A percentile compares a stretch with the other conserved stretches of the same genome.
These are phyloP conservation scores for Kappamyces sp. DNA, from an alignment of 192 early-diverging fungal genomes.

Conservation along the genomic window DNA sequence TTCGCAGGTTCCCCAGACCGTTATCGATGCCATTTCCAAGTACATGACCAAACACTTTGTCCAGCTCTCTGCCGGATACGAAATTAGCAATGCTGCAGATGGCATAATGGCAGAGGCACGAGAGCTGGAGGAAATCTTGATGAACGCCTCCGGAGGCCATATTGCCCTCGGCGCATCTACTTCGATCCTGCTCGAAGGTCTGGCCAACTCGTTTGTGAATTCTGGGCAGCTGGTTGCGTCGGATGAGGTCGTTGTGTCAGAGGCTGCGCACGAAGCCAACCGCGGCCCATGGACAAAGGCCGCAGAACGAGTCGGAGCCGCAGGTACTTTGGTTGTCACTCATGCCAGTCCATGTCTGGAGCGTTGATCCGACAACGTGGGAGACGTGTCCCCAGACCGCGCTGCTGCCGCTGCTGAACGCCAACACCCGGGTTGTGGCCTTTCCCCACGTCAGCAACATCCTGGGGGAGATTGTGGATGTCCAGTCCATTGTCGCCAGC, in stretches of 20 bases:
- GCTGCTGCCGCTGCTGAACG: conserved; percentile 14
- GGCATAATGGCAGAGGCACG: conserved; percentile 11
- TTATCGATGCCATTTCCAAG: conserved; percentile 15
- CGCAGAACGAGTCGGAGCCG: no score
- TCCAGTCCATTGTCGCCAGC: conserved; percentile 12
- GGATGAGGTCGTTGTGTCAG: conserved; percentile 20
- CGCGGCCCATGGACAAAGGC: no score
- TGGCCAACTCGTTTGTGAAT: conserved; percentile 14
- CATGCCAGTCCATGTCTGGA: conserved; percentile 17
- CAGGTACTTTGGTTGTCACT: no score
- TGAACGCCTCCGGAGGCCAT: conserved; percentile 18
- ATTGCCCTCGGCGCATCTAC: conserved; percentile 24
- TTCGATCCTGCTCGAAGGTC: conserved; percentile 23
- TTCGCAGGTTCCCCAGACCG: conserved; percentile 20
- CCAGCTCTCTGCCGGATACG: conserved; percentile 15
- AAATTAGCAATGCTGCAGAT: conserved; percentile 11
- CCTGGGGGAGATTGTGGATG: conserved; percentile 18
- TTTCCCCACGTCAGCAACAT: conserved; percentile 22
- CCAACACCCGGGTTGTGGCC: conserved; percentile 16
- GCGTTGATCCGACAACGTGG: not conserved
- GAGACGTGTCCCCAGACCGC: not conserved
- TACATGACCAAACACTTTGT: conserved; percentile 19
- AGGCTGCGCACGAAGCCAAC: not conserved
- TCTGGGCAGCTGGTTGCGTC: not conserved
- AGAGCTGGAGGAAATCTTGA: conserved; percentile 19